Evolutionary conservation across 306 rosid genomes (phyloP).

Genomic region (Vigna angularis): DNA sequence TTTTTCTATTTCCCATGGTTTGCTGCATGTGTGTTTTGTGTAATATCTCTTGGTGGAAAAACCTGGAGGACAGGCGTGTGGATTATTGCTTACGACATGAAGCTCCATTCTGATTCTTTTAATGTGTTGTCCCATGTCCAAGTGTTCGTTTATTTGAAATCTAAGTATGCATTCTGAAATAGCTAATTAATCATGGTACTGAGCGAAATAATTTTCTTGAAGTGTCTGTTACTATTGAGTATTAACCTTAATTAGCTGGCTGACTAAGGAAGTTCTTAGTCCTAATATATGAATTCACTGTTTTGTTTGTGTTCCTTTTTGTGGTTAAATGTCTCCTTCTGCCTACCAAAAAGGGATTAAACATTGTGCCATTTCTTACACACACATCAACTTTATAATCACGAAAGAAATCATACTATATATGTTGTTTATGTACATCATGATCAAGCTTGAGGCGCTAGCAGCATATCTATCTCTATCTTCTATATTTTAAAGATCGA

Average conservation of each 20-base stretch:
- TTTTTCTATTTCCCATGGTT: background rate
- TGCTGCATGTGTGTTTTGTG: background rate
- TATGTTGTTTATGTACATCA: background rate
- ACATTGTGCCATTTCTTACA: background rate
- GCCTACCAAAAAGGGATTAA: constrained; percentile 18
- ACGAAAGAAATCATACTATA: constrained; percentile 16
- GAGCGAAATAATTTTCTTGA: background rate
- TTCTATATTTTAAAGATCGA: background rate
- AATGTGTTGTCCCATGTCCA: background rate
- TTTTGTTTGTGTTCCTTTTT: background rate
- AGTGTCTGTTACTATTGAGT: background rate
- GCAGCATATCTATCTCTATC: background rate
- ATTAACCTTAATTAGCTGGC: too few relatives aligned
- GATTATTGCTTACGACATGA: constrained; percentile 14
- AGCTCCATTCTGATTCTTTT: constrained; percentile 22
- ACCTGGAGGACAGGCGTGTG: background rate
- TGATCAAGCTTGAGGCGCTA: background rate
- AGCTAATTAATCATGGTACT: constrained; percentile 9
- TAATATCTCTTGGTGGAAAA: constrained; percentile 9
- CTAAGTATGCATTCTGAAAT: constrained; percentile 7
- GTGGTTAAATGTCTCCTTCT: background rate
- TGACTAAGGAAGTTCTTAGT: background rate
- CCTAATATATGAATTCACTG: background rate
- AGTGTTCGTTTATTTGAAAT: background rate
- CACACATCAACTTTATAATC: background rate